A percentile compares a stretch with the other conserved stretches of the same genome.
Evolutionary conservation across 441 rosid genomes (phyloP).

Genomic region (Melastoma candidum): DNA sequence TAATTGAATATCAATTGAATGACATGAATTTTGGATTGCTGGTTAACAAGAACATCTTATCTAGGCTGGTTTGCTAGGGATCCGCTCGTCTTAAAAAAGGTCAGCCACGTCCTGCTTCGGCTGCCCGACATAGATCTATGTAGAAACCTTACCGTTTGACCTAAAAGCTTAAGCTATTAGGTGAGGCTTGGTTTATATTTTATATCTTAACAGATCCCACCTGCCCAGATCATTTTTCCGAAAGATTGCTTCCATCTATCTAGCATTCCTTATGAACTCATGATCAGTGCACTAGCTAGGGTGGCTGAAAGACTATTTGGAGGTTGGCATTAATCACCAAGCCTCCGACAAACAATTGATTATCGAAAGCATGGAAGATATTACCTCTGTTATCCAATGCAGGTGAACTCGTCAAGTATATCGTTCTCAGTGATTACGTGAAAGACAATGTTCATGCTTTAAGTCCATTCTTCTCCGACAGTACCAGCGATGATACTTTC

Average conservation of each 20-base stretch:
- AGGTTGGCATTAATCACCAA: constrained; percentile 26
- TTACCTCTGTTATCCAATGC: constrained; percentile 5
- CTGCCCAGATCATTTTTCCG: constrained; percentile 48
- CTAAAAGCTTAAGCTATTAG: no score
- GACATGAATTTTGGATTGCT: background rate
- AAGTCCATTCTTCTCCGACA: constrained; percentile 45
- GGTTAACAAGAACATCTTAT: constrained; percentile 5
- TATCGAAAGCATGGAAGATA: background rate
- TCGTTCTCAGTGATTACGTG: constrained; percentile 51
- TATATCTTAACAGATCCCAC: constrained; percentile 12
- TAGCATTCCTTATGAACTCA: constrained; percentile 43
- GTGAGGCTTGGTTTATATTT: no score
- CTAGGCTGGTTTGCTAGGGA: constrained; percentile 77
- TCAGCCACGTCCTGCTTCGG: constrained; percentile 54
- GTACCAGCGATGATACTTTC: constrained; percentile 23
- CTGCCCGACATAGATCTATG: constrained; percentile 23
- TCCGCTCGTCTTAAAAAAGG: constrained; percentile 42
- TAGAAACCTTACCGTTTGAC: no score
- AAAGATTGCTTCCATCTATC: constrained; percentile 71
- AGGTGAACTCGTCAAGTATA: constrained; percentile 45
- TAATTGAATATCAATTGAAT: background rate
- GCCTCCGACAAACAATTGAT: background rate
- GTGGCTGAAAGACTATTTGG: constrained; percentile 53
- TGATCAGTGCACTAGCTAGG: constrained; percentile 39
- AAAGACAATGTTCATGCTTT: constrained; percentile 55